Conservation (phyloP, 345 rosid genomes). For the Rhodamnia rubescens region DNA sequence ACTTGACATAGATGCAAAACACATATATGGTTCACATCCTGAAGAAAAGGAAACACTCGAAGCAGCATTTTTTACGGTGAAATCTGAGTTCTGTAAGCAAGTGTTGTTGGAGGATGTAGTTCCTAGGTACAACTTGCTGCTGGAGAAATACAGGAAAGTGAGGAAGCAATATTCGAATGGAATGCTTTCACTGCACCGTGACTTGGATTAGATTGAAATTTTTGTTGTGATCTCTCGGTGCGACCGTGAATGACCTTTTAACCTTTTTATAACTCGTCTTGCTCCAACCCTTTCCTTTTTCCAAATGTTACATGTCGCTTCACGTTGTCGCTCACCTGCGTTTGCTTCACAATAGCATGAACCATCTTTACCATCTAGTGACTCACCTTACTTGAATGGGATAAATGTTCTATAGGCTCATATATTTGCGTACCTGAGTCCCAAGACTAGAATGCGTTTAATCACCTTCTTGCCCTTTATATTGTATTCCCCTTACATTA, state of each 20-base stretch:
- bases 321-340: not conserved
- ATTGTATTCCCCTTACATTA: not conserved
- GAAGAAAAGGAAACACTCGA: slow-evolving; percentile 17
- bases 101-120: slow-evolving; percentile 22
- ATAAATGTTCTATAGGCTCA: not conserved
- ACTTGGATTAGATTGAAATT: not conserved
- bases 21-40: slow-evolving; percentile 3
- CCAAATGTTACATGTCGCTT: not conserved
- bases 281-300: not conserved
- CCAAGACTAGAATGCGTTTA: not conserved
- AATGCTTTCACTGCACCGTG: slow-evolving; percentile 36
- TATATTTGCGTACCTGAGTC: not conserved
- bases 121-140: slow-evolving; percentile 16
- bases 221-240: not conserved
- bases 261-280: not conserved
- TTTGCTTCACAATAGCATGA: not conserved
- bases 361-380: not conserved
- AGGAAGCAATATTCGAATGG: slow-evolving; percentile 46
- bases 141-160: slow-evolving; percentile 29
- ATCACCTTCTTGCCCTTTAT: not conserved
- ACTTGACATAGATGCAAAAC: slow-evolving; percentile 6
- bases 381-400: not conserved
- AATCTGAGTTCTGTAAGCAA: slow-evolving; percentile 31
- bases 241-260: not conserved
- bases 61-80: slow-evolving; percentile 14